Evolutionary conservation across 495 filamentous ascomycete genomes (phyloP).

Genomic region (Xylaria scruposa): DNA sequence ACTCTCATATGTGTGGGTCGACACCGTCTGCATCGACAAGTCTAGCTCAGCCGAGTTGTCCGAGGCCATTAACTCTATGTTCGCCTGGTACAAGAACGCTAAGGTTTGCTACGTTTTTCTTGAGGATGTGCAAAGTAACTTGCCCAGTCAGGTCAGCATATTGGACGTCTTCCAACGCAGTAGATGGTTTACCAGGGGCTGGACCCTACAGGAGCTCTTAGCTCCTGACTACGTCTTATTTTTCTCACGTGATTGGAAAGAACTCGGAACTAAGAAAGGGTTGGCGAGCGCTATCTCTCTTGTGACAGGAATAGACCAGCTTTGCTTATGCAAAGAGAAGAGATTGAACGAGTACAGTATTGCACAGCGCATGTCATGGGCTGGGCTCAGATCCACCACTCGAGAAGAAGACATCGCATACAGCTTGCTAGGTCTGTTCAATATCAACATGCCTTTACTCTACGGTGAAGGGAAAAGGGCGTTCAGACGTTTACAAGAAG

Average conservation of each 20-base stretch:
- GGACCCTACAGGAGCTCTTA: conserved; percentile 47
- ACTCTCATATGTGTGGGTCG: conserved; percentile 29
- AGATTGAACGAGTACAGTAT: conserved; percentile 3
- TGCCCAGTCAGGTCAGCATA: not conserved
- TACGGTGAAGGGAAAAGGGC: conserved; percentile 31
- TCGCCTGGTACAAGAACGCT: conserved; percentile 37
- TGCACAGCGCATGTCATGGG: conserved; percentile 32
- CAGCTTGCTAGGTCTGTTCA: conserved; percentile 30
- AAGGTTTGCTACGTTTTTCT: conserved; percentile 37
- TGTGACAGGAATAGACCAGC: conserved; percentile 15
- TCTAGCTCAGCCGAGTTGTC: conserved; percentile 41
- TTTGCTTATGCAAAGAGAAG: conserved; percentile 12
- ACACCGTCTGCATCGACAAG: conserved; percentile 38
- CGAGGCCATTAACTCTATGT: conserved; percentile 44
- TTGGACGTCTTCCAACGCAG: conserved; percentile 39
- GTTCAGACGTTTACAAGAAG: conserved; percentile 13
- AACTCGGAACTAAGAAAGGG: conserved; percentile 9
- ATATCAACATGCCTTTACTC: conserved; percentile 30
- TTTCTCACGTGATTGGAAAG: conserved; percentile 26
- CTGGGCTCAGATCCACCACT: conserved; percentile 25
- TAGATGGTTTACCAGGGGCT: conserved; percentile 42
- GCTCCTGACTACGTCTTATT: conserved; percentile 42
- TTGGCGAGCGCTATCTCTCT: conserved; percentile 11
- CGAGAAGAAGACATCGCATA: conserved; percentile 33
- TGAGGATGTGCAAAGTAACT: conserved; percentile 26